Evolutionary conservation across 345 rosid genomes (phyloP).

Genomic region (Ricinus communis): DNA sequence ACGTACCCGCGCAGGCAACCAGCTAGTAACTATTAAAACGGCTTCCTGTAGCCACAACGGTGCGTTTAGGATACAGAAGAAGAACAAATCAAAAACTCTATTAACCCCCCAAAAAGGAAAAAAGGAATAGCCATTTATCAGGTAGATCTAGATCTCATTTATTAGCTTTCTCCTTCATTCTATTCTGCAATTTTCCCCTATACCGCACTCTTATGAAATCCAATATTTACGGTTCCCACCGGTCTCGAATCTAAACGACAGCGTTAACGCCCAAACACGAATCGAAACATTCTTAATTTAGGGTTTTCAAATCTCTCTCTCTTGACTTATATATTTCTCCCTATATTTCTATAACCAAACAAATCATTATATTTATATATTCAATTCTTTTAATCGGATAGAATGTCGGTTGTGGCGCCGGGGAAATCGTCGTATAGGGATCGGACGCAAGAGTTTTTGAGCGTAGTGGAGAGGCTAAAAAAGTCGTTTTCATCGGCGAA

Average conservation of each 20-base stretch:
- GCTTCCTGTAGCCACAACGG: too few species aligned
- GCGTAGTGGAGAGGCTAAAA: slow-evolving; percentile 54
- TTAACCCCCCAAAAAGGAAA: too few species aligned
- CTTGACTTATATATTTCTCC: neutral
- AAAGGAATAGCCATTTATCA: too few species aligned
- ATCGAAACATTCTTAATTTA: neutral
- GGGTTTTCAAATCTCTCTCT: slow-evolving; percentile 9
- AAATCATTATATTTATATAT: neutral
- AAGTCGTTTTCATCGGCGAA: slow-evolving; percentile 39
- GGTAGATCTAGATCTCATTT: slow-evolving; percentile 16
- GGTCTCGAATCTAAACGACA: neutral
- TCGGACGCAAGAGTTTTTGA: slow-evolving; percentile 63
- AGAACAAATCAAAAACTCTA: too few species aligned
- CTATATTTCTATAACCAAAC: neutral
- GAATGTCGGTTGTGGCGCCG: slow-evolving; percentile 24
- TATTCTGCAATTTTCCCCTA: neutral
- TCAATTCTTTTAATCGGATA: neutral
- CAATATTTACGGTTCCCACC: neutral
- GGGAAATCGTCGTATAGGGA: slow-evolving; percentile 65
- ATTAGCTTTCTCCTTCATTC: neutral
- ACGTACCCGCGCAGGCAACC: too few species aligned
- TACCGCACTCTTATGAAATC: neutral
- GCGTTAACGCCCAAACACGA: neutral
- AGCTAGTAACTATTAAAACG: too few species aligned
- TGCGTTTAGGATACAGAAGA: slow-evolving; percentile 13